phyloP scores from a whole-genome alignment of 495 filamentous ascomycete genomes.

The Xylaria intraflava region DNA sequence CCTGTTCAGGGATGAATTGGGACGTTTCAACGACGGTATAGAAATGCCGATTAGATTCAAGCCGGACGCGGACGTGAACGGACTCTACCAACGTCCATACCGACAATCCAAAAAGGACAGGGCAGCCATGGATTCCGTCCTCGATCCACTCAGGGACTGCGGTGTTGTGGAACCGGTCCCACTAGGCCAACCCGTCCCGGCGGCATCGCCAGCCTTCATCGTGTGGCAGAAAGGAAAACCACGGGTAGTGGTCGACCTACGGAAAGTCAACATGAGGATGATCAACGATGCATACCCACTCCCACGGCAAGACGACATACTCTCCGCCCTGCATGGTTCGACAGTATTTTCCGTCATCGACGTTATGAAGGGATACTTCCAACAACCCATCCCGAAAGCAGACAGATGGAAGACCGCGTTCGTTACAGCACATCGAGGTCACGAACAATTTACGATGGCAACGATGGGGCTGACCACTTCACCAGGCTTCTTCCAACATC shows the following conservation, averaged over 20 bases:
- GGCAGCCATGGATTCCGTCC: neutral
- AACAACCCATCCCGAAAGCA: neutral
- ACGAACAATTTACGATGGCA: constrained; percentile 12
- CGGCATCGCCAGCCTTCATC: constrained; percentile 1
- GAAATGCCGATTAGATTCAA: constrained; percentile 10
- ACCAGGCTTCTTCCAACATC: constrained; percentile 13
- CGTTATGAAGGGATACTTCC: constrained; percentile 11
- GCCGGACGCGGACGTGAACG: neutral
- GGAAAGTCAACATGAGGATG: constrained; percentile 10
- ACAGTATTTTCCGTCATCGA: no score
- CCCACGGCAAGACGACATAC: neutral
- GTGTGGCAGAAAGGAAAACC: constrained; percentile 12
- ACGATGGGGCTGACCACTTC: constrained; percentile 9
- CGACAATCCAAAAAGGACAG: neutral
- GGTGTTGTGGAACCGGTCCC: neutral
- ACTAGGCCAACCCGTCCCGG: neutral
- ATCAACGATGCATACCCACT: constrained; percentile 3
- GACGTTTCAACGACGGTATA: constrained; percentile 11
- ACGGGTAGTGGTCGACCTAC: constrained; percentile 7
- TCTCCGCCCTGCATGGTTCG: neutral
- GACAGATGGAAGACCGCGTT: constrained; percentile 13
- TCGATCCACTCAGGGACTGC: neutral
- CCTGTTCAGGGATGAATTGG: constrained; percentile 6
- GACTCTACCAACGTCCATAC: neutral
- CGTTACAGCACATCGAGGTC: constrained; percentile 7